These are phyloP conservation scores for Dipodascopsis uninucleata DNA, from an alignment of 805 yeast species.

Conservation along the genomic window DNA sequence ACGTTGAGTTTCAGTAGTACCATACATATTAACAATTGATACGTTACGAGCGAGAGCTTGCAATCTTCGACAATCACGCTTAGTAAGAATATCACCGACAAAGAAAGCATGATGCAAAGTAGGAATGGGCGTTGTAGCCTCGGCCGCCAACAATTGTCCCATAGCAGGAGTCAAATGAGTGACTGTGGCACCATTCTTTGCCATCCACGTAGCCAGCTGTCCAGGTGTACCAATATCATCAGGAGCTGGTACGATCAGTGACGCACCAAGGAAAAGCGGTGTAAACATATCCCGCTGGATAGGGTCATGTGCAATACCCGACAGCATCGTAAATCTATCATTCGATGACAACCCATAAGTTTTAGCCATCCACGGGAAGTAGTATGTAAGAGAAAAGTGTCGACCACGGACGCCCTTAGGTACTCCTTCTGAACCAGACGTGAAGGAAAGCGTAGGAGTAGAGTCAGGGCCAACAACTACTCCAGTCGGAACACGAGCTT, in stretches of 20 bases:
- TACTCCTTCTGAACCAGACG: conserved; percentile 96
- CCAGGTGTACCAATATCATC: conserved; percentile 99
- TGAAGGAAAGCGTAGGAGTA: conserved; percentile 92
- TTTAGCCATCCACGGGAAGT: conserved; percentile 98
- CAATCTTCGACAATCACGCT: conserved; percentile 90
- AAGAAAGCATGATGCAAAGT: conserved; percentile 91
- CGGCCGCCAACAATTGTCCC: conserved; percentile 97
- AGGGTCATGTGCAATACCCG: conserved; percentile 99
- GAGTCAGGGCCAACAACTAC: conserved; percentile 96
- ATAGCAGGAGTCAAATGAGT: conserved; percentile 99
- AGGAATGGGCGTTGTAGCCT: conserved; percentile 85
- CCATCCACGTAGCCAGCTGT: conserved; percentile 95
- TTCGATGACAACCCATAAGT: conserved; percentile 70
- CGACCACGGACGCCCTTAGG: conserved; percentile 99
- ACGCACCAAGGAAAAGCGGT: conserved; percentile 94
- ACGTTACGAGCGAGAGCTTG: conserved; percentile 91
- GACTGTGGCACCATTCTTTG: conserved; percentile 81
- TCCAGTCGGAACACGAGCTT: conserved; percentile 61
- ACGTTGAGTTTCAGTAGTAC: conserved; percentile 98
- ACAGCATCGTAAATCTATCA: conserved; percentile 93
- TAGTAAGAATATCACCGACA: conserved; percentile 95
- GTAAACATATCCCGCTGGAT: conserved; percentile 99
- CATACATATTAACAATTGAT: conserved; percentile 93
- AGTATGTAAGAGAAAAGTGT: conserved; percentile 93
- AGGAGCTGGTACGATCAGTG: conserved; percentile 84